Percentiles rank a stretch among this genome's conserved stretches.
These are phyloP conservation scores for Saccharum hybrid DNA, from an alignment of 202 grass and related monocot genomes.

Conservation along the genomic window DNA sequence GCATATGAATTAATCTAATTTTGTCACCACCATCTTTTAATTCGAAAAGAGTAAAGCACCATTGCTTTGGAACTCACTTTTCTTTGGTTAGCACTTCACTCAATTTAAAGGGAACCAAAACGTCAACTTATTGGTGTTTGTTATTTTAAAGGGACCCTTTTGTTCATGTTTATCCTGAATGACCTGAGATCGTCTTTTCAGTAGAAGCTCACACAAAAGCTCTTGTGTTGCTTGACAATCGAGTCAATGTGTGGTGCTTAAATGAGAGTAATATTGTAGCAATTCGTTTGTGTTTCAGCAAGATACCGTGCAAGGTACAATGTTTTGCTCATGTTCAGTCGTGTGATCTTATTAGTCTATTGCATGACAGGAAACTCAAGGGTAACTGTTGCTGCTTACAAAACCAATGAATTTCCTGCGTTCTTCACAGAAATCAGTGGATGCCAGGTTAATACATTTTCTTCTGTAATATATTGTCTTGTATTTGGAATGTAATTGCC, in stretches of 20 bases:
- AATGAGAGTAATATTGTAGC: not conserved
- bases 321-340: slow-evolving; percentile 14
- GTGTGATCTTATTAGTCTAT: slow-evolving; percentile 5
- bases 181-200: not conserved
- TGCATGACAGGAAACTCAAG: slow-evolving; percentile 86
- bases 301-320: not conserved
- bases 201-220: not conserved
- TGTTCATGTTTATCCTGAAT: not conserved
- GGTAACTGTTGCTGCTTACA: slow-evolving; percentile 81
- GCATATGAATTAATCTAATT: too few species aligned
- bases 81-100: not conserved
- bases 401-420: slow-evolving; percentile 84
- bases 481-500: not conserved
- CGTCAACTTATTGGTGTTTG: not conserved
- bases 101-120: not conserved
- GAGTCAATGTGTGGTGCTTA: not conserved
- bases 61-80: not conserved
- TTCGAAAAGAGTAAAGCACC: too few species aligned
- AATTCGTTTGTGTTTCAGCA: not conserved
- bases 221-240: slow-evolving; percentile 17
- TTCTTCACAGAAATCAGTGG: slow-evolving; percentile 91
- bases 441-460: slow-evolving; percentile 64
- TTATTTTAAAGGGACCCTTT: not conserved
- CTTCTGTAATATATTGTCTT: slow-evolving; percentile 21
- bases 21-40: not conserved